Conservation (phyloP, 2,329 filamentous ascomycete genomes). For the Ophiosphaerella herpotricha region DNA sequence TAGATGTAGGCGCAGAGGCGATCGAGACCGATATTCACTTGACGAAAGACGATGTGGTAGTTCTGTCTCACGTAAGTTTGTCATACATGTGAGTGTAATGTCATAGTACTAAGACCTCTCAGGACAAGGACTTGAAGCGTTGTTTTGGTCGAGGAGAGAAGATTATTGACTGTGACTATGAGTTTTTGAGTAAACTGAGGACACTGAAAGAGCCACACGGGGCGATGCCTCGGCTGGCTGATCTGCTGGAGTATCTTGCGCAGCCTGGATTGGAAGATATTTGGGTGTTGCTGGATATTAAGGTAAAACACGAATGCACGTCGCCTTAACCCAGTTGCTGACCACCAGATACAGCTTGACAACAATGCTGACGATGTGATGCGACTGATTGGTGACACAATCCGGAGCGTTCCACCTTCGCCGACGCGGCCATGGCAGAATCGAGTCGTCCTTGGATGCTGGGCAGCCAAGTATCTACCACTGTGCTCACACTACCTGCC, state of each 20-base stretch:
- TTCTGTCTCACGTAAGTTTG: constrained; percentile 74
- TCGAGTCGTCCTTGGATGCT: constrained; percentile 79
- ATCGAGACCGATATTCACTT: constrained; percentile 90
- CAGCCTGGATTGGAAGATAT: constrained; percentile 67
- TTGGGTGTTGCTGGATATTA: constrained; percentile 89
- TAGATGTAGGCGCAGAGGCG: constrained; percentile 75
- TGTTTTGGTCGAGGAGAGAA: constrained; percentile 78
- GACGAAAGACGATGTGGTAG: constrained; percentile 79
- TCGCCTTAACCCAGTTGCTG: constrained; percentile 1
- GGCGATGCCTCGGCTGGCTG: constrained; percentile 72
- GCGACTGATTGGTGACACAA: constrained; percentile 65
- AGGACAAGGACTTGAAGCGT: constrained; percentile 77
- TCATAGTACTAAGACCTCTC: constrained; percentile 9
- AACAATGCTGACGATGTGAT: constrained; percentile 75
- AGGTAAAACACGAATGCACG: constrained; percentile 57
- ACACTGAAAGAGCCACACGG: constrained; percentile 71
- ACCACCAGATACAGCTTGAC: constrained; percentile 58
- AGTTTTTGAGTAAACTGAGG: constrained; percentile 68
- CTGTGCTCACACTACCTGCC: constrained; percentile 67
- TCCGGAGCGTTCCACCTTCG: constrained; percentile 57
- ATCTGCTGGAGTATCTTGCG: constrained; percentile 74
- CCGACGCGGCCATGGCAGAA: constrained; percentile 65
- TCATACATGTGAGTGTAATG: neutral
- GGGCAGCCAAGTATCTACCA: constrained; percentile 75
- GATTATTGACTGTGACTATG: constrained; percentile 77